Conservation (phyloP, 352 stramenopile species). For the Globisporangium alternatum region DNA sequence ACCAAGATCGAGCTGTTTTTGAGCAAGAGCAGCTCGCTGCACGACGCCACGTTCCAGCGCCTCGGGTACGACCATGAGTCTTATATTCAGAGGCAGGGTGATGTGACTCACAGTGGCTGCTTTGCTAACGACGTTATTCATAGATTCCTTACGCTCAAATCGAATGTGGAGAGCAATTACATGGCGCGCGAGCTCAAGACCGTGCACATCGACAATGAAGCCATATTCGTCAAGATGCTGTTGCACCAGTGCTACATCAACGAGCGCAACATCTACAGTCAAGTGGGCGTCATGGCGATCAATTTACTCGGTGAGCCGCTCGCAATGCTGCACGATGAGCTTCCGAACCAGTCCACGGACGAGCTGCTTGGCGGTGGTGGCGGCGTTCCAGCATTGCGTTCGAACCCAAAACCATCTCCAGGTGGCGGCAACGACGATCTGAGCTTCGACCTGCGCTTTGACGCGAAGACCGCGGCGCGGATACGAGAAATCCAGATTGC, state of each 20-base stretch:
- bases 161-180: slow-evolving; percentile 82
- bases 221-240: slow-evolving; percentile 84
- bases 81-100: too few relatives aligned
- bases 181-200: slow-evolving; percentile 91
- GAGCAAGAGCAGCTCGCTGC: slow-evolving; percentile 37
- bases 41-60: slow-evolving; percentile 61
- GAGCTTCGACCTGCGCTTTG: slow-evolving; percentile 87
- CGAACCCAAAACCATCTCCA: slow-evolving; percentile 23
- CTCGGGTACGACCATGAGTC: slow-evolving; percentile 48
- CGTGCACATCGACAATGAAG: slow-evolving; percentile 87
- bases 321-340: slow-evolving; percentile 22
- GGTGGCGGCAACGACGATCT: slow-evolving; percentile 36
- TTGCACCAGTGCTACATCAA: slow-evolving; percentile 89
- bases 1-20: slow-evolving; percentile 93
- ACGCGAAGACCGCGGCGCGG: slow-evolving; percentile 81
- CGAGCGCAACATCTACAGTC: slow-evolving; percentile 87
- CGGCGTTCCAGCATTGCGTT: slow-evolving; percentile 12
- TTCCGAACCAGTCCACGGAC: slow-evolving; percentile 52
- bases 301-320: slow-evolving; percentile 77
- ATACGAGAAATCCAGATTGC: slow-evolving; percentile 88
- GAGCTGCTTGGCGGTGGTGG: slow-evolving; percentile 27
- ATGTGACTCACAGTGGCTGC: too few relatives aligned
- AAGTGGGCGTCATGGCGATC: slow-evolving; percentile 91
- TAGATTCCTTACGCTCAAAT: slow-evolving; percentile 73
- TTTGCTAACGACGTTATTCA: not conserved